Conservation (phyloP, 306 rosid genomes). For the Dalbergia cochinchinensis region DNA sequence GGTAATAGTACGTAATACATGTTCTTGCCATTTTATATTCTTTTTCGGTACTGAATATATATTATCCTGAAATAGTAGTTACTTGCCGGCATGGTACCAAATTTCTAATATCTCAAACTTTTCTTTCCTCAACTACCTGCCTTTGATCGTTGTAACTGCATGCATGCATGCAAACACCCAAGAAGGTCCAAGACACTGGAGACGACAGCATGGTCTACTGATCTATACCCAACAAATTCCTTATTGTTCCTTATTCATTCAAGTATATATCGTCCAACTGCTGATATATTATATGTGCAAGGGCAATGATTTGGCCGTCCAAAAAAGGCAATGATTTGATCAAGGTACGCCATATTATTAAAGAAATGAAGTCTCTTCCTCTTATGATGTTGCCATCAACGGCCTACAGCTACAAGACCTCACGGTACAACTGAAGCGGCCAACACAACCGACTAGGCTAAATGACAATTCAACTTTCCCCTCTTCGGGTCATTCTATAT, state of each 20-base stretch:
- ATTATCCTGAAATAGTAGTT: too few species aligned
- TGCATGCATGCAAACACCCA: background rate
- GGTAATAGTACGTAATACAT: too few species aligned
- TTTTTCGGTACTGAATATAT: too few species aligned
- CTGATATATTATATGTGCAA: conserved; percentile 1
- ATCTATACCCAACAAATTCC: background rate
- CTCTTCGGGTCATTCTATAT: conserved; percentile 18
- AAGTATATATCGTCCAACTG: background rate
- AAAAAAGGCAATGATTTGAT: background rate
- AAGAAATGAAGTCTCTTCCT: background rate
- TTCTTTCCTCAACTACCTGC: background rate
- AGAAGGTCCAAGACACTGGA: background rate
- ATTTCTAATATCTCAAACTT: background rate
- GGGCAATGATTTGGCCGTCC: background rate
- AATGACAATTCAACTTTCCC: background rate
- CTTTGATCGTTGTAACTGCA: background rate
- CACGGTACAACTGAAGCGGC: conserved; percentile 30
- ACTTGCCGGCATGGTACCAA: conserved; percentile 3
- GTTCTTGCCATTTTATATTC: too few species aligned
- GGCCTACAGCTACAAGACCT: background rate
- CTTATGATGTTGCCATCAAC: conserved; percentile 27
- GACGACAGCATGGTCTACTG: background rate
- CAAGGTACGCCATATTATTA: background rate
- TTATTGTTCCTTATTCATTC: conserved; percentile 27
- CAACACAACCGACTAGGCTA: conserved; percentile 24